phyloP scores from a whole-genome alignment of 495 filamentous ascomycete genomes.

The Jackrogersella minutella region DNA sequence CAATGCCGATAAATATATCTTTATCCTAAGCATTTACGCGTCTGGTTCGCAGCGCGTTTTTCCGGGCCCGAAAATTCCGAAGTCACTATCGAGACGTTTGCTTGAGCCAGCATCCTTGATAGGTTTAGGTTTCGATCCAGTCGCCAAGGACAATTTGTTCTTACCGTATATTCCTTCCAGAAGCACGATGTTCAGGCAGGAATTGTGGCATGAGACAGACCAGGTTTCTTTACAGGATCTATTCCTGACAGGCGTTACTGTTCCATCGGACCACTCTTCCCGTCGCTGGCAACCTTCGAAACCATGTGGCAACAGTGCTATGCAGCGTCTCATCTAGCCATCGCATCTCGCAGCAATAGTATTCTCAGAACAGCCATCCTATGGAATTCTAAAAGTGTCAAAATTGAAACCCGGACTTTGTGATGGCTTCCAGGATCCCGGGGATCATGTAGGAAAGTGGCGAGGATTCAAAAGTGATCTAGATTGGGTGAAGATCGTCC shows the following conservation, averaged over 20 bases:
- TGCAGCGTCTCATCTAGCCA: not conserved
- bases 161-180: not conserved
- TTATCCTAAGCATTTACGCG: not conserved
- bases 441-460: conserved; percentile 8
- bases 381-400: not conserved
- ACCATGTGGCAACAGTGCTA: not conserved
- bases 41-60: not conserved
- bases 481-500: conserved; percentile 2
- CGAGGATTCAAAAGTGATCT: not conserved
- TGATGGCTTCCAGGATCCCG: not conserved
- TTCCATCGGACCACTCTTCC: not conserved
- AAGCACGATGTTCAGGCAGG: not conserved
- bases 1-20: not conserved
- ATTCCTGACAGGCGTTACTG: not conserved
- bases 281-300: not conserved
- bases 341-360: not conserved
- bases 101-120: not conserved
- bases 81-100: not conserved
- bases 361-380: conserved; percentile 1
- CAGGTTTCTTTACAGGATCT: not conserved
- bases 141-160: not conserved
- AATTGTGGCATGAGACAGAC: not conserved
- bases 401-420: not conserved
- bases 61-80: not conserved
- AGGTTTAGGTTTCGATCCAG: not conserved